A percentile compares a stretch with the other conserved stretches of the same genome.
Evolutionary conservation across 768 basidiomycete genomes (phyloP).

Genomic region (Hirschioporus abietinus): DNA sequence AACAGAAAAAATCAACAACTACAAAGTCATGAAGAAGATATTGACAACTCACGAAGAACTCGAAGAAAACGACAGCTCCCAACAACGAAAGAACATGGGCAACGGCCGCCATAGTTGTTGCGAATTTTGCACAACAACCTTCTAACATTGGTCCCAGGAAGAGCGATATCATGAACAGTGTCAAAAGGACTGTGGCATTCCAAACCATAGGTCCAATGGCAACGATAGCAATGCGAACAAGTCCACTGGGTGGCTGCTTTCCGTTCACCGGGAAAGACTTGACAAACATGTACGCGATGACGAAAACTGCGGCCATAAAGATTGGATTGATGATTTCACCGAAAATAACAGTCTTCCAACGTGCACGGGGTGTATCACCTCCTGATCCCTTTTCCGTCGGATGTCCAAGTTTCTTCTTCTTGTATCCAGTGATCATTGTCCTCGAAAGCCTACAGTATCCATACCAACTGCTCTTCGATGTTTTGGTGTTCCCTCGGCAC

Average conservation of each 20-base stretch:
- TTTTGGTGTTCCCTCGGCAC: constrained; percentile 95
- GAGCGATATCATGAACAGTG: constrained; percentile 87
- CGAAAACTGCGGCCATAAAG: constrained; percentile 67
- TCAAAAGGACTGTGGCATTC: constrained; percentile 85
- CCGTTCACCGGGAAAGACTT: constrained; percentile 82
- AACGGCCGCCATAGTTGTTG: constrained; percentile 85
- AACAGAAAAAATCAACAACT: neutral
- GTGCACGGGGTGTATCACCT: constrained; percentile 87
- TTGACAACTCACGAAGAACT: constrained; percentile 76
- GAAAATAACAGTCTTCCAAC: constrained; percentile 78
- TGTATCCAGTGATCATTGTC: constrained; percentile 98
- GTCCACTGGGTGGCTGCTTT: constrained; percentile 67
- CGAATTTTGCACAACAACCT: constrained; percentile 84
- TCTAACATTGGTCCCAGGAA: constrained; percentile 89
- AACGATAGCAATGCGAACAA: constrained; percentile 85
- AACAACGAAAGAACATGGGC: constrained; percentile 81
- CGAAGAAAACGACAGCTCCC: constrained; percentile 86
- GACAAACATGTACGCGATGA: constrained; percentile 87
- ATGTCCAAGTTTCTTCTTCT: constrained; percentile 97
- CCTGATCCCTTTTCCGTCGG: constrained; percentile 92
- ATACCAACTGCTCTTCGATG: constrained; percentile 98
- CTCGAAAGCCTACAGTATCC: constrained; percentile 97
- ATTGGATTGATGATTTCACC: constrained; percentile 83
- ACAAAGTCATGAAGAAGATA: constrained; percentile 7
- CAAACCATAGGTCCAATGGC: constrained; percentile 90